Base-by-base conservation (phyloP, 805 yeast genomes). In the Candida hispaniensis region DNA sequence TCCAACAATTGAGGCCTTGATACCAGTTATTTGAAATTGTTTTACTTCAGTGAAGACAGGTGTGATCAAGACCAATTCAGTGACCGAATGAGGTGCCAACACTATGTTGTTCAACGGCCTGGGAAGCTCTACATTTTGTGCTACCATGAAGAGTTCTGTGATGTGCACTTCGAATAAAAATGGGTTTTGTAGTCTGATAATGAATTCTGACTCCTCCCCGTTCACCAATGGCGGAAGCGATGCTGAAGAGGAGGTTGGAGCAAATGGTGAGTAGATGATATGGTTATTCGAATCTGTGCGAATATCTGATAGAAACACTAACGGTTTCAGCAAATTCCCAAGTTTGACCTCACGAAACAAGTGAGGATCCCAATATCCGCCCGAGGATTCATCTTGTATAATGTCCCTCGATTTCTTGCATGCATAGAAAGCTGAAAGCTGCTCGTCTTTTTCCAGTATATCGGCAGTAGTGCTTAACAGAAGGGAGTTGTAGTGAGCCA, bases 141-240 rank as follows among this genome's bases (percentile, higher is more conserved):
- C 41, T 4, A 54, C 46, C 7, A 58, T 40, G 4, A 32, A 26
- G 15, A 55, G 32, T 32, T 56, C 51, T 12, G 62, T 60, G 4
- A 86, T 57, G 22, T 71, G 75, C 9, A 86, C 58, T 25, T 77
- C 82, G 53, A 81, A 82, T 5, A 70, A 69, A 56, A 73, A 82
- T 6, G 94, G 94, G 51, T 88, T 88, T 49, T 79, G 85, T 6
- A 86, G 48, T 3, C 62, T 58, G 2, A 81, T 58, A 5, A 60
- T 51, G 11, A 79, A 59, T 39, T 73, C 78, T 8, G 71, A 67
- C 4, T 68, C 60, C 35, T 83, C 94, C 19, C 74, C 79, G 44
- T 69, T 70, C 11, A 75, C 74, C 5, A 73, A 14, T 4, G 38
- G 30, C 2, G 30, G 21, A 3, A 14, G 10, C 3, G 30, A 18